Evolutionary conservation across 176 grass and related monocot species (phyloP), one percentile per base, ranked within the genome.

Genomic region (Luzula sylvatica): DNA sequence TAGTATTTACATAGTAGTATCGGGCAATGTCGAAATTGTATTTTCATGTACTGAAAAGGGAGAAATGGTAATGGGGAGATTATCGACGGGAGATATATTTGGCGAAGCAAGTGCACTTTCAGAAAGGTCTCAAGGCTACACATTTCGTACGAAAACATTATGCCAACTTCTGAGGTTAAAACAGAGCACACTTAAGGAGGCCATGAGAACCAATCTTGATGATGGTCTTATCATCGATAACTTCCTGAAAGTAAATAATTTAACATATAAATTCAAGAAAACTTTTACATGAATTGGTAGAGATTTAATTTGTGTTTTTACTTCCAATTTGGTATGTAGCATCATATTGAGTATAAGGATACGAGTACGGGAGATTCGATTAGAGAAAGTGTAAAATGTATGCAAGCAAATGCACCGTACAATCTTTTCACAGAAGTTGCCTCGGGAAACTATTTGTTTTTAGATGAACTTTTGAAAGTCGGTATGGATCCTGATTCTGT

Each of bases 401-500:
- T 65, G 51, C 52, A 67, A 20, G 44, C 61, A 69, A 79, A 69
- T 39, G 68, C 83, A 49, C 79, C 84, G 19, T 88, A 78, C 70
- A 95, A 89, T 55, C 81, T 86, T 3, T 72, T 96, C 17, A 86
- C 75, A 8, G 85, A 79, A 30, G 58, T 84, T 23, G 75, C 92
- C 9, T 82, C 78, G 11, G 85, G 92, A n/a, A 96, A 96, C 68
- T 74, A 71, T 28, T 56, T 18, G 23, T 86, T 96, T 17, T 82
- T 96, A 14, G 80, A 90, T 56, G 86, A 96, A 55, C 92, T 96
- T 11, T 52, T 96, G 4, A 77, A 72, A 44, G 74, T 75, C 1
- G 92, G 92, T 8, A 96, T 82, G 85, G 85, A 89, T 65, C 75
- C 92, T 23, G 67, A 90, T 52, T 68, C 82, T 15, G 81, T 80